Evolutionary conservation across 768 basidiomycete species (phyloP), one percentile per base, ranked within the genome.

Genomic region (Paxillus ammoniavirescens): DNA sequence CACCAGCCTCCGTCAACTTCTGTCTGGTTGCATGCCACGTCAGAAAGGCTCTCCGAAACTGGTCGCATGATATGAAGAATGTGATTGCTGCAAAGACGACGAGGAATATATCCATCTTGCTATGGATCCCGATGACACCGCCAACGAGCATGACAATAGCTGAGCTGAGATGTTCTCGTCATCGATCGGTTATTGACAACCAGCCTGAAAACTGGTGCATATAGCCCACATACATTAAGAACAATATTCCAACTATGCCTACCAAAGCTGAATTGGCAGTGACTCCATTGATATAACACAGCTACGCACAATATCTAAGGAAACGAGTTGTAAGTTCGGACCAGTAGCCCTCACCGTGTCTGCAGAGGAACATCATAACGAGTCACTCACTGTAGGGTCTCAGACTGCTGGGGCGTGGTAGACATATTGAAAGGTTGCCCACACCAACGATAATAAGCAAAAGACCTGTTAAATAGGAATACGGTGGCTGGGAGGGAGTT

Each of bases 161-260:
- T 14, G 64, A 64, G 35, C 64, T 65, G 46, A 5, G 17, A 31
- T 15, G 15, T 42, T 10, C 21, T 8, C 30, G 26, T 26, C 6
- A 26, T 26, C 26, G 26, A 26, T 26, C 55, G 3, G 46, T 36
- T 8, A 12, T 45, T 33, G 17, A 23, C 5, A 15, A 6, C 23
- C 4, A 1, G n/a, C 23, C 21, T 26, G 26, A 26, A 26, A 28
- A 30, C 15, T 13, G 28, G 21, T 26, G 26, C 21, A 21, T 15
- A 9, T 44, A 4, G 7, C 23, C 61, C 21, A 21, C 21, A 28
- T 53, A 61, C 64, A 64, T 56, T 1, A 61, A 37, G 49, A 66
- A 65, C 36, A 66, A 48, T 4, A 42, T 23, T 3, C 61, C 64
- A 18, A 64, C 61, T 41, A 61, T 23, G 8, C 50, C 64, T 65